Base-by-base conservation (phyloP, 345 rosid genomes). In the Eucalyptus pauciflora region DNA sequence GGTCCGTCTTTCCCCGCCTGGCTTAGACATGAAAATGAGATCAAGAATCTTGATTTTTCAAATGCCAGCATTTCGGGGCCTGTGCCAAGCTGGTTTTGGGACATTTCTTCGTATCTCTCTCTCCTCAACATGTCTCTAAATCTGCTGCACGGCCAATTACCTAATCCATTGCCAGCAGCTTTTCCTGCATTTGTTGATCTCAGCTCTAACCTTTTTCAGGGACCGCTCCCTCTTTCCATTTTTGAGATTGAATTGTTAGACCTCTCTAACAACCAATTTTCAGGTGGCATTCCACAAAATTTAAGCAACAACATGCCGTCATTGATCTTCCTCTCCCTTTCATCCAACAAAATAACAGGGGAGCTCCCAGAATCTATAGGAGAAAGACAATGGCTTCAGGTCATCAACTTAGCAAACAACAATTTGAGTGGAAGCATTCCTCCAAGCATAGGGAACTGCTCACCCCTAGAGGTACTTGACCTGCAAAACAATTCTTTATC, bases 341-440 rank as follows among this genome's bases (percentile, higher is more conserved):
- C 92, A 29, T 81, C 89, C 1, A 94, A 94, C 90, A 29, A 10
- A 17, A 83, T 92, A 41, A 87, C 86, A 6, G 95, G 94, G 43
- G 62, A 45, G 20, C 90, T 92, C 86, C 94, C 95, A 45, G 17
- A 67, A 33, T 90, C 91, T 64, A 89, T 93, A 8, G 92, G 94
- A 51, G 81, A 85, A 43, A 90, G 91, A 91, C 43, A 2, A 25
- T 31, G 2, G 20, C 91, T 93, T 86, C 37, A 46, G 49, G 91
- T 91, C 87, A 89, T 94, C 62, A 90, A 92, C 87, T 87, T 94
- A 15, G 92, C 94, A 16, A 88, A 88, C 58, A 92, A 92, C 91
- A 88, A 60, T 83, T 89, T 93, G 69, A 87, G 62, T 12, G 93
- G 92, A 89, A 91, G 25, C 58, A 90, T 94, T 85, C 94, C 91